These are phyloP conservation scores for Dactylellina sp. DNA, from an alignment of 2,329 filamentous ascomycete genomes.

Conservation along the genomic window DNA sequence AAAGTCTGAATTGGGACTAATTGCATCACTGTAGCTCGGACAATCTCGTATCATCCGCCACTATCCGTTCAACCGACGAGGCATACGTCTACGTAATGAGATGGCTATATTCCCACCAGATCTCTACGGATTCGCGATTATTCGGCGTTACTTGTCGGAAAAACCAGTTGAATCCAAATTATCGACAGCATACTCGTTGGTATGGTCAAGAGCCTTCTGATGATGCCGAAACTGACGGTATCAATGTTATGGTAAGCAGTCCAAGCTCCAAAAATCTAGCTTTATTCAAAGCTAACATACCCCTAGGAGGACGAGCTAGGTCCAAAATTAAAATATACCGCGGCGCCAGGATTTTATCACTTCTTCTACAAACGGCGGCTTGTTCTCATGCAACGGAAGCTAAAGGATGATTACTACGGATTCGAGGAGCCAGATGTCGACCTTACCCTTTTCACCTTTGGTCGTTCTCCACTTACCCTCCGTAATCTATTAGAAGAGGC, in stretches of 20 bases:
- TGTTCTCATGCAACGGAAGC: constrained; percentile 55
- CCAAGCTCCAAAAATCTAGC: background rate
- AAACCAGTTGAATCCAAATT: constrained; percentile 52
- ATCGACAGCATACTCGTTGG: constrained; percentile 37
- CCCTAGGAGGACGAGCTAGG: constrained; percentile 40
- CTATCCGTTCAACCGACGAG: constrained; percentile 60
- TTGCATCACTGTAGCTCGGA: constrained; percentile 53
- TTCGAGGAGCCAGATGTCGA: constrained; percentile 45
- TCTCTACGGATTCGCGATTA: constrained; percentile 60
- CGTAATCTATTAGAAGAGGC: constrained; percentile 58
- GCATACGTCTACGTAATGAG: constrained; percentile 61
- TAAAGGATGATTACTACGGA: constrained; percentile 49
- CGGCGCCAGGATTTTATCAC: constrained; percentile 53
- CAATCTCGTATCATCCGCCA: constrained; percentile 60
- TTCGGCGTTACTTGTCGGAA: constrained; percentile 60
- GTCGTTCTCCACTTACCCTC: constrained; percentile 56
- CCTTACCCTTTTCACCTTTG: constrained; percentile 57
- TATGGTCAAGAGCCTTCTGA: constrained; percentile 28
- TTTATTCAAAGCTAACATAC: background rate
- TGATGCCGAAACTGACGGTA: constrained; percentile 13
- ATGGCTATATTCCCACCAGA: constrained; percentile 59
- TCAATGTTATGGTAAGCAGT: constrained; percentile 15
- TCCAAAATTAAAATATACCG: constrained; percentile 58
- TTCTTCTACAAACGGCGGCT: constrained; percentile 57
- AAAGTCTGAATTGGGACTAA: background rate